Evolutionary conservation across 176 grass and related monocot genomes (phyloP).

Genomic region (Juncus effusus): DNA sequence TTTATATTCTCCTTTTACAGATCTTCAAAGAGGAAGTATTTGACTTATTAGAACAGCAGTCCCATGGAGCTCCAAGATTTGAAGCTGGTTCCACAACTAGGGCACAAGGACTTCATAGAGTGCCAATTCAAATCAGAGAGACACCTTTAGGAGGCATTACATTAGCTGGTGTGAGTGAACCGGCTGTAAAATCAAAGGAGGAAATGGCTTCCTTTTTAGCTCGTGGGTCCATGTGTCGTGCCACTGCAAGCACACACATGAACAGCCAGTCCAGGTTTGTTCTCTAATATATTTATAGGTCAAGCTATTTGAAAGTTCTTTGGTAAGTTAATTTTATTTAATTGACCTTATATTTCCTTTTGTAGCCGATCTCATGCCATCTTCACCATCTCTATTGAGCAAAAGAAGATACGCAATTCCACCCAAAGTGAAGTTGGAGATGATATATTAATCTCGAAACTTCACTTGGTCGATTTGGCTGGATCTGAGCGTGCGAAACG

Average conservation of each 20-base stretch:
- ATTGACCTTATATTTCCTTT: not conserved
- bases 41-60: slow-evolving; percentile 68
- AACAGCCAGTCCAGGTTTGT: slow-evolving; percentile 53
- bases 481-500: slow-evolving; percentile 56
- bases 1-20: slow-evolving; percentile 40
- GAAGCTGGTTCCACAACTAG: slow-evolving; percentile 45
- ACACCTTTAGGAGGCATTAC: slow-evolving; percentile 72
- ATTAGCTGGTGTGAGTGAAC: slow-evolving; percentile 81
- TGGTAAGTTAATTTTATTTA: no score
- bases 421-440: slow-evolving; percentile 27
- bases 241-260: slow-evolving; percentile 78
- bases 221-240: slow-evolving; percentile 66
- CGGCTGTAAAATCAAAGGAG: slow-evolving; percentile 88
- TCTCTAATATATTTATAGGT: not conserved
- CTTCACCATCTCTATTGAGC: slow-evolving; percentile 48
- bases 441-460: slow-evolving; percentile 41
- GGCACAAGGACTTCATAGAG: slow-evolving; percentile 41
- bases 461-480: slow-evolving; percentile 53
- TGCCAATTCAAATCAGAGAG: slow-evolving; percentile 95
- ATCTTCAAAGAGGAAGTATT: slow-evolving; percentile 99
- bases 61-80: slow-evolving; percentile 35
- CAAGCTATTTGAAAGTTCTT: no score
- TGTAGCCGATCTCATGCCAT: slow-evolving; percentile 54
- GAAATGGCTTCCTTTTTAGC: slow-evolving; percentile 77
- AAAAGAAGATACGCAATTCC: slow-evolving; percentile 34